Evolutionary conservation across 139 green algal species (phyloP), one percentile per base, ranked within the genome.

Genomic region (Micromonas pusilla): DNA sequence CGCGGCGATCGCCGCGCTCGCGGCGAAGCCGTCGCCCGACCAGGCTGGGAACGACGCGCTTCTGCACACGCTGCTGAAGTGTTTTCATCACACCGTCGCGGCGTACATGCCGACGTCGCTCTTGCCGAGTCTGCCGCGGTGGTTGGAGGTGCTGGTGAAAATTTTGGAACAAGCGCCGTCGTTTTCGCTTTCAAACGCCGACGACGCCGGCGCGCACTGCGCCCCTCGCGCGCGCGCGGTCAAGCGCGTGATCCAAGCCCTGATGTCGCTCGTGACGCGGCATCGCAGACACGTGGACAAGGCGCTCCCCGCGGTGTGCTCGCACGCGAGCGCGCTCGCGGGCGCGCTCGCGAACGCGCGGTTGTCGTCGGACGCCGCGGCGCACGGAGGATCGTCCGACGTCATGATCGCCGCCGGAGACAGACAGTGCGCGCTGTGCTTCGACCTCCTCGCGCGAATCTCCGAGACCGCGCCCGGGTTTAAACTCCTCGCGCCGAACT

Each of bases 371-470:
- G 45, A 16, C 45, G 45, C 9, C 45, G 45, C 9, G 9, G 9
- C 45, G 45, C 45, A 9, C n/a, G n/a, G n/a, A n/a, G n/a, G n/a
- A n/a, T n/a, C n/a, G n/a, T n/a, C n/a, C n/a, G 68, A n/a, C 26
- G 64, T 25, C 33, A 53, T 20, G 9, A 5, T 20, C 19, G 67
- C 67, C 26, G 23, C 6, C 13, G 13, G 6, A 31, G 16, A 6
- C 13, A 5, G 67, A 54, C 31, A 75, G 25, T 31, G 25, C 33
- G 23, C 31, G 32, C 67, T 75, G 13, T 62, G 36, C 71, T 77
- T 77, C 52, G 71, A 77, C 37, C 71, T 77, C 39, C 32, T 77
- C 25, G 32, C 71, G 21, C 71, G 71, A 20, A 5, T 77, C 28
- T 25, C 45, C 20, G 71, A 77, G 71, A 77, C 71, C 25, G 34